A percentile compares a stretch with the other conserved stretches of the same genome.
Conservation (phyloP, 2,329 filamentous ascomycete species). For the Fusarium zealandicum region DNA sequence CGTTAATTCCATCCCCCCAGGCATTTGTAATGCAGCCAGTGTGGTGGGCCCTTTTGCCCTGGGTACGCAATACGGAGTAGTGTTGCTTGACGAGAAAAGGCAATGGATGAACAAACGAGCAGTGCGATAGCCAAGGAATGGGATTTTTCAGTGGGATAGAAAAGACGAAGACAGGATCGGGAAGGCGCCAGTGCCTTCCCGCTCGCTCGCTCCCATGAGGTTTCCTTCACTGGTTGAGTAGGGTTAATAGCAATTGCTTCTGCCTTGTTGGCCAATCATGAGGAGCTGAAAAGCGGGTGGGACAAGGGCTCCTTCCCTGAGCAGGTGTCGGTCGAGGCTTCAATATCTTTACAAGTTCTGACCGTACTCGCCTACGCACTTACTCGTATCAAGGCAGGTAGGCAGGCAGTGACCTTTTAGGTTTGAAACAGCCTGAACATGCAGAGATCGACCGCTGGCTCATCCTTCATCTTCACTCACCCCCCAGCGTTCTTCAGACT, state of each 20-base stretch:
- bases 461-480: too few species aligned
- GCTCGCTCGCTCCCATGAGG: conserved; percentile 4
- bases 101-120: conserved; percentile 14
- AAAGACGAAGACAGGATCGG: conserved; percentile 24
- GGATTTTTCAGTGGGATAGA: conserved; percentile 6
- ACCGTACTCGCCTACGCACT: too few species aligned
- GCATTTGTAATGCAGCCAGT: conserved; percentile 32
- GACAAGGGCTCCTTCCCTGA: background rate
- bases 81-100: conserved; percentile 17
- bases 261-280: conserved; percentile 17
- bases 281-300: background rate
- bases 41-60: conserved; percentile 3
- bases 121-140: conserved; percentile 10
- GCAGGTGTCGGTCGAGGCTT: background rate
- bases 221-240: background rate
- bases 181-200: conserved; percentile 29
- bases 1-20: conserved; percentile 12
- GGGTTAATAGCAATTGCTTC: conserved; percentile 8
- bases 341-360: too few species aligned
- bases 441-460: too few species aligned
- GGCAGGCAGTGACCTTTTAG: too few species aligned
- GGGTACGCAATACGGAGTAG: conserved; percentile 2
- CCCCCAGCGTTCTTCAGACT: too few species aligned
- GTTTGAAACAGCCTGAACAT: too few species aligned
- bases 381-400: too few species aligned